Evolutionary conservation across 768 basidiomycete species (phyloP), one percentile per base, ranked within the genome.

Genomic region (Cantharellus cinnabarinus): DNA sequence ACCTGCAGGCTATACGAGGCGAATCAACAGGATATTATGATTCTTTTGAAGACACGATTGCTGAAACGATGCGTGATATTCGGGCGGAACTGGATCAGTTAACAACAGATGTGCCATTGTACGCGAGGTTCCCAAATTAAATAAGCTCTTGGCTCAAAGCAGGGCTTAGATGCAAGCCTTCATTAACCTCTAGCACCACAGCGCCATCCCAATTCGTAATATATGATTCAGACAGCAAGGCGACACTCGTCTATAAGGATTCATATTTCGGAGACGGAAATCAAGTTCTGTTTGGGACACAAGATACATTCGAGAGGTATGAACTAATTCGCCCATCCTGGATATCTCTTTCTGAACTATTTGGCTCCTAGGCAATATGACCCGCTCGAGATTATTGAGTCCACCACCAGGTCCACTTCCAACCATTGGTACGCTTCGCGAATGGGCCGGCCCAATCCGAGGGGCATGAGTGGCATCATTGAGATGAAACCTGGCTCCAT

Each of bases 401-500:
- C 14, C 41, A 42, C 42, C 56, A 5, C 56, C 14, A 37, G 56
- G 37, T 7, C 56, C 5, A 14, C 56, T 5, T 40, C 56, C 5
- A 57, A 57, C 56, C 56, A 57, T 37, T 57, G 56, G 56, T 42
- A 10, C 41, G 56, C 41, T 14, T 39, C 56, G 5, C 35, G 56
- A 39, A 14, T 37, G 14, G 56, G 10, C 37, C 14, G 5, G 37
- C 37, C 56, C 5, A 41, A 57, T 15, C 20, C 20, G 20, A 29
- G 20, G 20, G 41, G 56, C 14, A 14, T 14, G 35, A 37, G 14
- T 10, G 52, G 35, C 35, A 37, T 10, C 29, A 48, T 48, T 10
- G 52, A 54, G 38, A 14, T 57, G 14, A 29, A 29, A 29, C 20
- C 20, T 29, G 20, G 20, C 20, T 29, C 20, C 20, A 29, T 29